Conservation (phyloP, 192 early-diverging fungal species). For the Allomyces macrogynus region DNA sequence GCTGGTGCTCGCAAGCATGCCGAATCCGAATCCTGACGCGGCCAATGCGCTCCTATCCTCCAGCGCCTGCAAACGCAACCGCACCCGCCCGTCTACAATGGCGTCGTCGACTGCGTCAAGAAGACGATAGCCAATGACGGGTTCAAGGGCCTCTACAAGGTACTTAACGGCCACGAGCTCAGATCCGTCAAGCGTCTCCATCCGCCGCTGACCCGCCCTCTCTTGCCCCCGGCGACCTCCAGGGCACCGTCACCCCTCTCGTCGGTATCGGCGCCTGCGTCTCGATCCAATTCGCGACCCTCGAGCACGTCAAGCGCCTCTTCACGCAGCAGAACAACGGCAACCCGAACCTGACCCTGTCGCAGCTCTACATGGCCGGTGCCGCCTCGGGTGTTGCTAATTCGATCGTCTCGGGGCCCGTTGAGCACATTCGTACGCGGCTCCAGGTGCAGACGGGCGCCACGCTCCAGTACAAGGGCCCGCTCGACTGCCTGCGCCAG, state of each 20-base stretch:
- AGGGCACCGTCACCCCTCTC: constrained; percentile 79
- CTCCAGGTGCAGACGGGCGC: constrained; percentile 75
- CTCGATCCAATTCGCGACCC: constrained; percentile 85
- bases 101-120: constrained; percentile 70
- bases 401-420: constrained; percentile 53
- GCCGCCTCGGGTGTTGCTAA: constrained; percentile 73
- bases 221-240: constrained; percentile 1
- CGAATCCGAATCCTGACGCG: neutral
- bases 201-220: neutral
- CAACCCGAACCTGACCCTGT: constrained; percentile 33
- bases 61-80: constrained; percentile 84
- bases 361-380: constrained; percentile 71
- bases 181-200: too few relatives aligned
- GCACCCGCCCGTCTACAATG: constrained; percentile 43
- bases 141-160: constrained; percentile 66
- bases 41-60: constrained; percentile 1
- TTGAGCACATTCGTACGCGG: constrained; percentile 88
- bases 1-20: neutral
- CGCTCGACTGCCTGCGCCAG: constrained; percentile 62
- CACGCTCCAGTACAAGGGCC: constrained; percentile 39
- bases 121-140: constrained; percentile 71
- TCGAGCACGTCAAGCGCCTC: constrained; percentile 70
- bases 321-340: constrained; percentile 33
- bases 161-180: constrained; percentile 4
- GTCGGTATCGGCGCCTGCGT: constrained; percentile 89